phyloP scores from a whole-genome alignment of 768 basidiomycete species.

The Pulveroboletus sp. region DNA sequence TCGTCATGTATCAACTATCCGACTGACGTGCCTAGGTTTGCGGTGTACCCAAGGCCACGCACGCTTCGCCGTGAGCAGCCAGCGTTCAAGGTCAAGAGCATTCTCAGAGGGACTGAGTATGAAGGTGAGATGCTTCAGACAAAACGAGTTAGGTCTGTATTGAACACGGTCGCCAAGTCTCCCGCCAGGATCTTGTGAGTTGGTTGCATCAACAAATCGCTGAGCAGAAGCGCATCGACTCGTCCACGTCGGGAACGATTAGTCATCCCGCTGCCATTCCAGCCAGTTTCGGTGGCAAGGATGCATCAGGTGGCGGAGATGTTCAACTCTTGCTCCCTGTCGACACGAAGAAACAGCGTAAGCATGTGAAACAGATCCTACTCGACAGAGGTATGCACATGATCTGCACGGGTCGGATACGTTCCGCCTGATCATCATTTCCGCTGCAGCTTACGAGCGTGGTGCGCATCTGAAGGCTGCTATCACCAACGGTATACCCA shows the following conservation, averaged over 20 bases:
- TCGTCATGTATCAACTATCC: constrained; percentile 20
- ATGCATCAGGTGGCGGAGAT: constrained; percentile 37
- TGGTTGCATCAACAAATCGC: constrained; percentile 77
- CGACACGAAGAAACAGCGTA: constrained; percentile 74
- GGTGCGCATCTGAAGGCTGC: constrained; percentile 55
- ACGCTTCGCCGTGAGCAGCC: constrained; percentile 55
- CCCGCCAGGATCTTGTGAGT: constrained; percentile 66
- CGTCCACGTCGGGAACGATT: constrained; percentile 57
- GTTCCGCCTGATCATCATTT: neutral
- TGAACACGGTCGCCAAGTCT: constrained; percentile 38
- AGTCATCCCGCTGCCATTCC: constrained; percentile 40
- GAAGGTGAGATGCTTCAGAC: constrained; percentile 48
- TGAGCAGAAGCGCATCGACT: constrained; percentile 76
- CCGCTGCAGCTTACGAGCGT: constrained; percentile 58
- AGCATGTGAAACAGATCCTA: constrained; percentile 66
- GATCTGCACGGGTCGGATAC: neutral
- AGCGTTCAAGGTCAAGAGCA: constrained; percentile 81
- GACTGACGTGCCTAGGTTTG: constrained; percentile 49
- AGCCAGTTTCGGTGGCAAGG: constrained; percentile 32
- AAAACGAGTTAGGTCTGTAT: neutral
- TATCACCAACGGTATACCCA: constrained; percentile 58
- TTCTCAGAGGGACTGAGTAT: constrained; percentile 73
- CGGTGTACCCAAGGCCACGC: constrained; percentile 54
- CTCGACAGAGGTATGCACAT: constrained; percentile 55
- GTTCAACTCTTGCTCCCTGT: constrained; percentile 65